phyloP scores from a whole-genome alignment of 2,329 filamentous ascomycete genomes.

The Neopestalotiopsis clavispora region DNA sequence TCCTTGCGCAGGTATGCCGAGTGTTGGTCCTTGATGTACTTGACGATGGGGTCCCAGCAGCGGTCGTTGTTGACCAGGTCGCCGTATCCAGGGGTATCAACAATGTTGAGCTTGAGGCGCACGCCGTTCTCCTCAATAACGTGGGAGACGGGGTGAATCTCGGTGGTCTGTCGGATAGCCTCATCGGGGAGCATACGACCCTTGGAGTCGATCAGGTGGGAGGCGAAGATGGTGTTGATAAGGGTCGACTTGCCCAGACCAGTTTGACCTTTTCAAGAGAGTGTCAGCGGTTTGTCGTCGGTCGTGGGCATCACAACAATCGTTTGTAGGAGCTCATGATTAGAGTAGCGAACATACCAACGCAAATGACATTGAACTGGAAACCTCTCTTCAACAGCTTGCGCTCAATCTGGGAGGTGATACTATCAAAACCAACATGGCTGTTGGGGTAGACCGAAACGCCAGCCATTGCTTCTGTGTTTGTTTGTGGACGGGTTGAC shows the following conservation, averaged over 20 bases:
- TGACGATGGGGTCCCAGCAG: slow-evolving; percentile 99
- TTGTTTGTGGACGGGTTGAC: slow-evolving; percentile 27
- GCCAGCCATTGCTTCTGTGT: slow-evolving; percentile 62
- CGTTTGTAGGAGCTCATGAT: slow-evolving; percentile 3
- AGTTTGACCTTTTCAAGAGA: slow-evolving; percentile 77
- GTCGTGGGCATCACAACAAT: slow-evolving; percentile 17
- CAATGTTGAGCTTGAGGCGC: slow-evolving; percentile 95
- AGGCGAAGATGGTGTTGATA: slow-evolving; percentile 99
- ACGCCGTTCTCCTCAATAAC: slow-evolving; percentile 99
- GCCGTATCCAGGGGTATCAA: slow-evolving; percentile 97
- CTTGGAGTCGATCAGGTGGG: slow-evolving; percentile 98
- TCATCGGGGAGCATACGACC: slow-evolving; percentile 92
- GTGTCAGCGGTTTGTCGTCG: slow-evolving; percentile 24
- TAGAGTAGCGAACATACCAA: slow-evolving; percentile 70
- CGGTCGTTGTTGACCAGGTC: slow-evolving; percentile 99
- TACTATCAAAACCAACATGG: slow-evolving; percentile 99
- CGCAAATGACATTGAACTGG: slow-evolving; percentile 99
- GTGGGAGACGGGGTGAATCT: slow-evolving; percentile 97
- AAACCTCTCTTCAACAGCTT: slow-evolving; percentile 99
- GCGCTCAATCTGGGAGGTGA: slow-evolving; percentile 98
- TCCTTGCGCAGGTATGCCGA: slow-evolving; percentile 99
- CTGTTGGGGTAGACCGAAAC: slow-evolving; percentile 85
- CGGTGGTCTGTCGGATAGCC: slow-evolving; percentile 91
- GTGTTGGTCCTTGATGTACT: slow-evolving; percentile 99
- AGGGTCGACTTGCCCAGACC: slow-evolving; percentile 98